Percentiles rank a stretch among this genome's conserved stretches.
Evolutionary conservation across 2,329 filamentous ascomycete genomes (phyloP).

Genomic region (Aspergillus thermomutatus): DNA sequence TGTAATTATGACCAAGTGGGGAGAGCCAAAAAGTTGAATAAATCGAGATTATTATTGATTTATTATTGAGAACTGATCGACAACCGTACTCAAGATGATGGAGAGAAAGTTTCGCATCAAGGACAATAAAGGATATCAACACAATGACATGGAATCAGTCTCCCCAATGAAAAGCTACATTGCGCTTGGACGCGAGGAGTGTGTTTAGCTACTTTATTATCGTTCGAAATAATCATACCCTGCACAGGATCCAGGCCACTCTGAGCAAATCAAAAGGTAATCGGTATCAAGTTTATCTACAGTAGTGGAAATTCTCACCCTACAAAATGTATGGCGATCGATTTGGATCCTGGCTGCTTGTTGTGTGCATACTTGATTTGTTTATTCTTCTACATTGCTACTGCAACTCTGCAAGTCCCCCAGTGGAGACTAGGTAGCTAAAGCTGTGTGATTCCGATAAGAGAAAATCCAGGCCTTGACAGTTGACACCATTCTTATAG

Average conservation of each 20-base stretch:
- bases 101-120: no score
- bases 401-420: conserved; percentile 16
- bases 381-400: conserved; percentile 10
- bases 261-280: not conserved
- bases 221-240: no score
- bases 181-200: not conserved
- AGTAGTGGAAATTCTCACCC: not conserved
- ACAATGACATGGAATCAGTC: not conserved
- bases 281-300: not conserved
- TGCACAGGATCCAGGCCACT: not conserved
- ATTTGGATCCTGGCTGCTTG: conserved; percentile 3
- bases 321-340: not conserved
- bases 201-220: no score
- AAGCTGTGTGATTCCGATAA: conserved; percentile 15
- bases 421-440: conserved; percentile 10
- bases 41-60: not conserved
- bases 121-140: no score
- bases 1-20: conserved; percentile 16
- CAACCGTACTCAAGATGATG: no score
- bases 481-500: not conserved
- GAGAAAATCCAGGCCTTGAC: conserved; percentile 11
- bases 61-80: conserved; percentile 9
- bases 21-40: conserved; percentile 11
- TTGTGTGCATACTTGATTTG: conserved; percentile 22
- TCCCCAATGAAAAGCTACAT: no score